phyloP scores from a whole-genome alignment of 805 yeast genomes.

The Wickerhamiella parazyma region DNA sequence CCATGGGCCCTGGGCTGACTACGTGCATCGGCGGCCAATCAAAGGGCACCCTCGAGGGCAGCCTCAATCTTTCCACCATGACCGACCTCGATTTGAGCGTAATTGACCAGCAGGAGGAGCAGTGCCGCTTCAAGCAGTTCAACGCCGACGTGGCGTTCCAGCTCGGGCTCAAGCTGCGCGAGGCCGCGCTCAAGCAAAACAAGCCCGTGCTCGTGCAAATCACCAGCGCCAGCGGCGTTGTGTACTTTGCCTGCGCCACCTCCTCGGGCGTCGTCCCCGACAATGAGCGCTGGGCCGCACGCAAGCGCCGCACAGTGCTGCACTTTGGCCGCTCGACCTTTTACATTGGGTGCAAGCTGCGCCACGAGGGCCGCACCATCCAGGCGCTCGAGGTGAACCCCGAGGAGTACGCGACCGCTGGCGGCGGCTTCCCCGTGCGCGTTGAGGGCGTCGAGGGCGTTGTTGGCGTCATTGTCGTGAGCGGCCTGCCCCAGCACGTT shows the following conservation, averaged over 20 bases:
- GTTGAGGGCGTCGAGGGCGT: slow-evolving; percentile 23
- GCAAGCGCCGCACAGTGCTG: slow-evolving; percentile 21
- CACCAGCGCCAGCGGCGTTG: slow-evolving; percentile 17
- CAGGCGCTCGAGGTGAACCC: slow-evolving; percentile 17
- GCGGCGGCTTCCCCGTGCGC: slow-evolving; percentile 25
- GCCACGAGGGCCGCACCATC: slow-evolving; percentile 16
- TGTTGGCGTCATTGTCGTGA: slow-evolving; percentile 22
- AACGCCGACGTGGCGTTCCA: slow-evolving; percentile 53
- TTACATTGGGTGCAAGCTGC: slow-evolving; percentile 21
- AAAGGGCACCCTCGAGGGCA: too few species aligned
- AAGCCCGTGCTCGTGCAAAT: slow-evolving; percentile 21
- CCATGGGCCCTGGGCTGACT: too few species aligned
- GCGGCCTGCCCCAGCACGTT: slow-evolving; percentile 22
- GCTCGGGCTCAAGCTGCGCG: slow-evolving; percentile 58
- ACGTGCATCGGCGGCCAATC: too few species aligned
- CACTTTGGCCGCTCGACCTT: slow-evolving; percentile 21
- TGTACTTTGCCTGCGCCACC: slow-evolving; percentile 21
- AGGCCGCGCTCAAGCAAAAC: slow-evolving; percentile 8
- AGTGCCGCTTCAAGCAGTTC: slow-evolving; percentile 20
- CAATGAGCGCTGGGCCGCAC: slow-evolving; percentile 22
- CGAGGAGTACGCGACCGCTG: slow-evolving; percentile 20
- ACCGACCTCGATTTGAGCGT: neutral
- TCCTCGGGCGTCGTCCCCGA: slow-evolving; percentile 23
- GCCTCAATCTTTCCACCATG: neutral
- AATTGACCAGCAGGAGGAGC: slow-evolving; percentile 20